Base-by-base conservation (phyloP, 1,284 basidiomycete species). In the Rhodotorula sp. region DNA sequence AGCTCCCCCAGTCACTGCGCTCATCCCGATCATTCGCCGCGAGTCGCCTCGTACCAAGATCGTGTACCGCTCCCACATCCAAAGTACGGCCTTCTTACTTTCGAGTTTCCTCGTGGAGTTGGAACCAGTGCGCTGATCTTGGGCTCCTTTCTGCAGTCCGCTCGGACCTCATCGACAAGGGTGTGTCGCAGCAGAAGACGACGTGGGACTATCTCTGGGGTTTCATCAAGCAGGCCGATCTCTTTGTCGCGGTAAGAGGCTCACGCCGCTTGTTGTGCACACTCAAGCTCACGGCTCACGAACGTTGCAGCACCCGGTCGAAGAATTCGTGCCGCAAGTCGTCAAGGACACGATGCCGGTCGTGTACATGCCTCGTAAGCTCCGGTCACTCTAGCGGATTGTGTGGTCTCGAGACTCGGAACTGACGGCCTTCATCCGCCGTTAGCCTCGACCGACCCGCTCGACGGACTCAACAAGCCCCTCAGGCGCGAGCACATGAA, bases 401-500 rank as follows among this genome's bases (percentile, higher is more conserved):
- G 4, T 47, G 2, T 43, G 21, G 8, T 26, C 48, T 19, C 60
- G 28, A 21, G n/a, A 28, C 19, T 28, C 45, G 18, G 16, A n/a
- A n/a, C 19, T 50, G n/a, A 3, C 3, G 21, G 14, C 34, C 21
- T 28, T 49, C 38, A 6, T 43, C 26, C 14, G 0, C 1, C 56
- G 38, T 43, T 2, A 70, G 69, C 69, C 23, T 71, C 62, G n/a
- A 71, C 69, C 28, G 57, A 67, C 12, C 66, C 69, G n/a, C 48
- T 71, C 63, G 69, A 71, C 60, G 69, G 69, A 19, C 62, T 71
- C 23, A 71, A 71, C 62, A 71, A 71, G 52, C 69, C 69, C 0
- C 61, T 71, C 18, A 31, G 45, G 28, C 49, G 49, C 5, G 34
- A 28, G 3, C 34, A 48, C 55, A 38, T 64, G 4, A 50, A 61